Conservation (phyloP, 2,329 filamentous ascomycete species). For the Corinectria fuckeliana region DNA sequence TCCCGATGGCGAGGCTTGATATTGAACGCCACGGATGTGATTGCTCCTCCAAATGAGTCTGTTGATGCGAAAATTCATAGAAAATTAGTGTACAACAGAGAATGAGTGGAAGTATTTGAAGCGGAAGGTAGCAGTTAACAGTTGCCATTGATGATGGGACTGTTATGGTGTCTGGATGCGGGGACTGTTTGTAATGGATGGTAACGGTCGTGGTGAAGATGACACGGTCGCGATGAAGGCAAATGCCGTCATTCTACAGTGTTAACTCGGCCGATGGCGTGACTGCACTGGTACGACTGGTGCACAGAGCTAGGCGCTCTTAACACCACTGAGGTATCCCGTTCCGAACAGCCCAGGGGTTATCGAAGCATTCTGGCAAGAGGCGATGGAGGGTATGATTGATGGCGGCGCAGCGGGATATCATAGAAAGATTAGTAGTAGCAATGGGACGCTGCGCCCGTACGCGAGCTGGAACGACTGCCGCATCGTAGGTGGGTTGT, state of each 20-base stretch:
- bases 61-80: too few species aligned
- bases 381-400: too few species aligned
- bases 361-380: too few species aligned
- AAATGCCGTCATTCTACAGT: not conserved
- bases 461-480: not conserved
- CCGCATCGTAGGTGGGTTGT: not conserved
- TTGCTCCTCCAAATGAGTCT: too few species aligned
- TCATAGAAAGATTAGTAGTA: too few species aligned
- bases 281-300: not conserved
- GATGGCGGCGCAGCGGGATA: too few species aligned
- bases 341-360: not conserved
- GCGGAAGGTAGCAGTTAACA: not conserved
- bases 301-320: not conserved
- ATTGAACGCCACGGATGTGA: too few species aligned
- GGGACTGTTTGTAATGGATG: not conserved
- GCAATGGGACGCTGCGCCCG: too few species aligned
- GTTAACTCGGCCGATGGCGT: not conserved
- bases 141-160: not conserved
- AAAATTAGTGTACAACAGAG: not conserved
- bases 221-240: not conserved
- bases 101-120: not conserved
- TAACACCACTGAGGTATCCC: not conserved
- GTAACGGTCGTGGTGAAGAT: not conserved
- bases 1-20: too few species aligned
- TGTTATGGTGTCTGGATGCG: not conserved